Percentiles rank a stretch among this genome's conserved stretches.
Conservation (phyloP, 2,329 filamentous ascomycete species). For the Trichoderma sp. region DNA sequence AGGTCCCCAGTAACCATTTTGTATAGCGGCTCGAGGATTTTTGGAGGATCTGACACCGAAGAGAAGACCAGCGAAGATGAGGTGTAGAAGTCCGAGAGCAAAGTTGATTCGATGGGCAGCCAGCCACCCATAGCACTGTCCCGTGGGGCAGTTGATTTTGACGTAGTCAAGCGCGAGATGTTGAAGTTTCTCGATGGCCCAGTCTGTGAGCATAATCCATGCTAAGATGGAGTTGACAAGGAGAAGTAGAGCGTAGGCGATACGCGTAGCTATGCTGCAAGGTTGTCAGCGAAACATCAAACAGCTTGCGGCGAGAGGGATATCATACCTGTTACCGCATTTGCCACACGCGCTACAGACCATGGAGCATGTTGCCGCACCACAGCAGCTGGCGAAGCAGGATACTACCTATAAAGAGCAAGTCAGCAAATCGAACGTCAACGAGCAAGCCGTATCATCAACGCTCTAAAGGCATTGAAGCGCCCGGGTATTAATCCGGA, state of each 20-base stretch:
- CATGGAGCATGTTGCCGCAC: conserved; percentile 92
- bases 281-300: not conserved
- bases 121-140: conserved; percentile 91
- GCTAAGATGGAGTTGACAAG: conserved; percentile 95
- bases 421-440: not conserved
- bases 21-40: conserved; percentile 80
- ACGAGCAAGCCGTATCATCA: not conserved
- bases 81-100: conserved; percentile 89
- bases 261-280: conserved; percentile 85
- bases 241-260: conserved; percentile 91
- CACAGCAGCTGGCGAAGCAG: conserved; percentile 86
- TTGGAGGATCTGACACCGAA: conserved; percentile 85
- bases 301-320: not conserved
- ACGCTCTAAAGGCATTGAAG: not conserved
- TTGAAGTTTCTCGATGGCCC: conserved; percentile 95
- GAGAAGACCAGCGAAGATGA: conserved; percentile 78
- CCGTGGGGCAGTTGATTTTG: conserved; percentile 86
- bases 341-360: conserved; percentile 95
- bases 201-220: conserved; percentile 99
- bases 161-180: conserved; percentile 93
- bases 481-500: not conserved
- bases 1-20: conserved; percentile 99
- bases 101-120: conserved; percentile 98
- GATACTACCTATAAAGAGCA: conserved; percentile 60
- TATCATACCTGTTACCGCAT: conserved; percentile 80